Base-by-base conservation (phyloP, 768 basidiomycete genomes). In the Tricholoma hemisulphureum region DNA sequence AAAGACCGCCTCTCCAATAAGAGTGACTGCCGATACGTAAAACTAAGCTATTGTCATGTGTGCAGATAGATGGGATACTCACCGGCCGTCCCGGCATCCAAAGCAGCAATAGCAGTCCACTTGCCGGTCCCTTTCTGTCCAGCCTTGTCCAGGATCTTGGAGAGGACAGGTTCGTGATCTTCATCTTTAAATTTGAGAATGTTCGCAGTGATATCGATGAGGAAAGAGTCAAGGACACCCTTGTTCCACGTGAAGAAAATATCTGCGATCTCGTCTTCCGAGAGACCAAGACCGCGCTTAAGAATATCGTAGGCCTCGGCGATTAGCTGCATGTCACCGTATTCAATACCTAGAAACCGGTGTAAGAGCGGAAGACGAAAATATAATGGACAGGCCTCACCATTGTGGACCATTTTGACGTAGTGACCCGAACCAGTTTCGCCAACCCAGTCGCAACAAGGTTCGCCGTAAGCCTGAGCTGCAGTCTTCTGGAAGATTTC, bases 341-440 rank as follows among this genome's bases (percentile, higher is more conserved):
- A 98, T 75, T 99, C 97, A 74, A 99, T 99, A 80, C 96, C 96
- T 95, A 63, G 39, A 31, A 51, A 57, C 49, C 49, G 55, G n/a
- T 21, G 29, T 60, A 45, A 66, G 46, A 35, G 37, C 53, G 29
- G 53, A 55, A 57, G 46, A 56, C 37, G 35, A 13, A 53, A 20
- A 46, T 29, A 6, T 51, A 35, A 39, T 66, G 58, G 58, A 54
- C 63, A 58, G 51, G 55, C 71, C 70, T 68, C 73, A 88, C 93
- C 93, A 58, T 94, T 93, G 80, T 99, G 96, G 61, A 99, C 96
- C 96, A 99, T 98, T 83, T 99, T 99, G 76, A 99, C 96, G 75
- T 98, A 99, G 81, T 98, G 96, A 28, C 94, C 95, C 49, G 92
- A 81, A 58, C 95, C 97, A 60, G 87, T 89, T 76, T 95, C 91